A percentile compares a stretch with the other conserved stretches of the same genome.
Conservation (phyloP, 768 basidiomycete genomes). For the Phylloporus arenicola region DNA sequence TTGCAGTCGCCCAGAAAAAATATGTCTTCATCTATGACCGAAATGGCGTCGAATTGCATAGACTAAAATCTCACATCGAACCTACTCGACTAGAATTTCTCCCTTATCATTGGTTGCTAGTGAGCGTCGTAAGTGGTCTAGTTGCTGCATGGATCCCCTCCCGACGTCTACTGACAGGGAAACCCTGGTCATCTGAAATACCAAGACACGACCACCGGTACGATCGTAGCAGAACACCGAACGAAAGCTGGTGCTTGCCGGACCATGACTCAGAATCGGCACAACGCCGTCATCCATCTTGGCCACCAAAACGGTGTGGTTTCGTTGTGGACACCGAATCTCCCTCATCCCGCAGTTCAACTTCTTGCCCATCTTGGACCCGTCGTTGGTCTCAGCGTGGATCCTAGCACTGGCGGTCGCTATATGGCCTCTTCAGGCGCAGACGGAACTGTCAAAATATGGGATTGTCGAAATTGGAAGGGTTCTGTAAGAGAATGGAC, state of each 20-base stretch:
- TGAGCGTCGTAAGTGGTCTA: conserved; percentile 57
- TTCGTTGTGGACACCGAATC: conserved; percentile 96
- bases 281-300: conserved; percentile 91
- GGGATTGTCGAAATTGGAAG: conserved; percentile 97
- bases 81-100: conserved; percentile 87
- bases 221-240: conserved; percentile 78
- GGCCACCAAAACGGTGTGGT: conserved; percentile 95
- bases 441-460: conserved; percentile 88
- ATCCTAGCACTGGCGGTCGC: conserved; percentile 78
- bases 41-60: conserved; percentile 88
- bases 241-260: conserved; percentile 84
- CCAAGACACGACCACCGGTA: conserved; percentile 93
- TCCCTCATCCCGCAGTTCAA: conserved; percentile 87
- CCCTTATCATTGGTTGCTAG: conserved; percentile 93
- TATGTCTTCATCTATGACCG: conserved; percentile 95
- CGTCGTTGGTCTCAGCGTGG: conserved; percentile 72
- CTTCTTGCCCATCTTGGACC: conserved; percentile 89
- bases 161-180: conserved; percentile 42
- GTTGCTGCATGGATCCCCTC: not conserved
- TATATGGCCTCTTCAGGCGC: conserved; percentile 89
- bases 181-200: conserved; percentile 92
- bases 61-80: conserved; percentile 79
- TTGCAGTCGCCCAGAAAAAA: conserved; percentile 94
- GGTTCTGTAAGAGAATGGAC: conserved; percentile 78
- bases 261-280: conserved; percentile 84